phyloP scores from a whole-genome alignment of 2,329 filamentous ascomycete species.

The Pseudofabraea citricarpa region DNA sequence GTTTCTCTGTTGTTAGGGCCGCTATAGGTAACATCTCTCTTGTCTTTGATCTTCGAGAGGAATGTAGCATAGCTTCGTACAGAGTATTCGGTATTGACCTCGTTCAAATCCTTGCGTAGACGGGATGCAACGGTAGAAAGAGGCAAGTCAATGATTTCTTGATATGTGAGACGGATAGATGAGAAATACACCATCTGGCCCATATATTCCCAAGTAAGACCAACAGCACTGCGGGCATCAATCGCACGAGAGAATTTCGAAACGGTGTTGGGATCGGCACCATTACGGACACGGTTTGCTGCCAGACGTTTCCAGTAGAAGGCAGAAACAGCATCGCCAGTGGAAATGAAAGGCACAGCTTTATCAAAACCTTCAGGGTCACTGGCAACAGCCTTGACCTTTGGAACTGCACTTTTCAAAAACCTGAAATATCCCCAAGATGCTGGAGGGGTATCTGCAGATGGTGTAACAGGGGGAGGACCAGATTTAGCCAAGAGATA shows the following conservation, averaged over 20 bases:
- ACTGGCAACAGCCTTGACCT: conserved; percentile 15
- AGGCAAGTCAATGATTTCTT: background rate
- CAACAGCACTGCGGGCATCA: conserved; percentile 21
- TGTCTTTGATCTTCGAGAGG: background rate
- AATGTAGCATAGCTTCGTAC: background rate
- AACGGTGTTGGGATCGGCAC: conserved; percentile 10
- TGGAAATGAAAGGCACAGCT: conserved; percentile 20
- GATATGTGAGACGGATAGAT: background rate
- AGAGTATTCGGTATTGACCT: background rate
- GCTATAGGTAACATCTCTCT: background rate
- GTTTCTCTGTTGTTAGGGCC: background rate
- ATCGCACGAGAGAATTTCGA: conserved; percentile 25
- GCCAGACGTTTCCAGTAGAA: conserved; percentile 30
- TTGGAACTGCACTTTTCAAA: background rate
- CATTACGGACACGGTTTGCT: conserved; percentile 16
- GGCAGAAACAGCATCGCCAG: conserved; percentile 29
- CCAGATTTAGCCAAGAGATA: background rate
- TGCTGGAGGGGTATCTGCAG: background rate
- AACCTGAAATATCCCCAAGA: conserved; percentile 21
- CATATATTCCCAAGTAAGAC: conserved; percentile 24
- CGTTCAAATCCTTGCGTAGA: background rate
- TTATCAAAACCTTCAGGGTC: conserved; percentile 11
- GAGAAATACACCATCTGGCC: conserved; percentile 23
- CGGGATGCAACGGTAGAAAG: background rate
- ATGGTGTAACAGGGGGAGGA: background rate